These are phyloP conservation scores for Jacaranda mimosifolia DNA, from an alignment of 257 asterid genomes.

Conservation along the genomic window DNA sequence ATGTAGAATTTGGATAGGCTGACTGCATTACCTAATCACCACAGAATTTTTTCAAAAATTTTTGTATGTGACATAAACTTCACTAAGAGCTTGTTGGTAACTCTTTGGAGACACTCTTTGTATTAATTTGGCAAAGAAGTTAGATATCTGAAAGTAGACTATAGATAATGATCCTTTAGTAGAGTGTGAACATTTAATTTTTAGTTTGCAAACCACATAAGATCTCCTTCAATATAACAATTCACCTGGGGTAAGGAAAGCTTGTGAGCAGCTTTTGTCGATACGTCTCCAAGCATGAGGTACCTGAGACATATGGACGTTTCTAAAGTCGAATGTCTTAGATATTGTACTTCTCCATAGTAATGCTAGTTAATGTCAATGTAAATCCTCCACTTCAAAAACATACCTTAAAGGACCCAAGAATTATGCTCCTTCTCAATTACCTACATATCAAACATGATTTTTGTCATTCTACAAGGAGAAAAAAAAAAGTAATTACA, in stretches of 20 bases:
- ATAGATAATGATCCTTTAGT: not conserved
- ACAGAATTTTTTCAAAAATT: conserved; percentile 87
- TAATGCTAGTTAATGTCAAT: too few relatives aligned
- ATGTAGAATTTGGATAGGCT: not conserved
- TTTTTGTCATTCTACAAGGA: not conserved
- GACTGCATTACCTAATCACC: conserved; percentile 84
- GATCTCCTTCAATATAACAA: conserved; percentile 12
- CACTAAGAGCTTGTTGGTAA: conserved; percentile 83
- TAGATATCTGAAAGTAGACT: too few relatives aligned
- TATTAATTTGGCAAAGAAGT: too few relatives aligned
- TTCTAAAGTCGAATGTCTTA: not conserved
- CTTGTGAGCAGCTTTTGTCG: conserved; percentile 87
- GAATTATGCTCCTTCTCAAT: not conserved
- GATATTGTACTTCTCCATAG: too few relatives aligned
- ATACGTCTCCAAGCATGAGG: conserved; percentile 88
- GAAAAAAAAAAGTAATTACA: not conserved
- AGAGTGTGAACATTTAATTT: not conserved
- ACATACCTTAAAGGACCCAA: not conserved
- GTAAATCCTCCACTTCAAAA: too few relatives aligned
- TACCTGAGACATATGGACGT: conserved; percentile 55
- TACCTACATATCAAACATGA: not conserved
- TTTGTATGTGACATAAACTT: conserved; percentile 81
- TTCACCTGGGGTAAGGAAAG: conserved; percentile 88
- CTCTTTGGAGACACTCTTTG: too few relatives aligned
- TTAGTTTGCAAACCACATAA: not conserved